Base-by-base conservation (phyloP, 148 eudicot species). In the Salicornia ramosissima region DNA sequence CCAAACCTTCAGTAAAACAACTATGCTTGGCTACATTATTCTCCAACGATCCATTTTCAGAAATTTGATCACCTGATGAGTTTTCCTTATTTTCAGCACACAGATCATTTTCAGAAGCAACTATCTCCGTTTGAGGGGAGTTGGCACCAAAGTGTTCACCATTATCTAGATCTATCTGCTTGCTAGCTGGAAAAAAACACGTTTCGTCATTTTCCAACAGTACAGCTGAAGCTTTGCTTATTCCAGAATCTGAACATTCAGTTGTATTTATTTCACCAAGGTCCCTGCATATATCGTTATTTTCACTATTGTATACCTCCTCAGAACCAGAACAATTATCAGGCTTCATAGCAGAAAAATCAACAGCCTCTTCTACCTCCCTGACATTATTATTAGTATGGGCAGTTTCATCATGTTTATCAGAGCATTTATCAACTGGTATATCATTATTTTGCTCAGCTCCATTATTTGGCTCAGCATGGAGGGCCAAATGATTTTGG, bases 261-360 rank as follows among this genome's bases (percentile, higher is more conserved):
- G 28, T 31, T 36, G 75, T 47, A 55, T 12, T 45, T 36, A 65
- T 71, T 63, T 79, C 74, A 70, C 46, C 75, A 56, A 70, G 65
- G 47, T 64, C 68, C 61, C 54, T 78, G 70, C 61, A 64, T 24
- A 58, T 34, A 57, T 49, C 74, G 53, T 69, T 77, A 74, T 68
- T 71, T 45, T 73, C 74, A 56, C 74, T 74, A 54, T 45, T 75
- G 28, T 78, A 30, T 60, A 71, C 53, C 79, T 67, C 72, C 74
- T 78, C 86, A 67, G 78, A 56, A 70, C 59, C 82, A 47, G 79
- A 77, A 71, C 47, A 72, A 68, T 33, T 49, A 72, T 67, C 73
- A 58, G 70, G 60, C 68, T 80, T 68, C 59, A 68, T 76, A 31
- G 69, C 67, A 61, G 64, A 75, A 30, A 12, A 54, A 57, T 64